Conservation (phyloP, 2,329 filamentous ascomycete species). For the Davidsoniella eucalypti region DNA sequence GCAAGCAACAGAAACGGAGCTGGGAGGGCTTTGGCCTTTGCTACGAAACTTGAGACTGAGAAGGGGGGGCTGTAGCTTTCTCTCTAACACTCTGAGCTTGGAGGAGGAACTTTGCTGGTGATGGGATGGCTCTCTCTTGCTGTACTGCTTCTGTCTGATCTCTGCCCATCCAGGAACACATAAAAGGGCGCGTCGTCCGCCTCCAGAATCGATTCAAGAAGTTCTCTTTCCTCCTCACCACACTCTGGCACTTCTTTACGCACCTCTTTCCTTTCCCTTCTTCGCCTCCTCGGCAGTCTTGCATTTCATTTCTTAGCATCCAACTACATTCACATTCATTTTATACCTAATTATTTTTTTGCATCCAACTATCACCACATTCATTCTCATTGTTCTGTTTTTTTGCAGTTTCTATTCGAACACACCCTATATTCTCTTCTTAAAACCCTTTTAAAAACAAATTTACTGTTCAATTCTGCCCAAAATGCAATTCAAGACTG, state of each 20-base stretch:
- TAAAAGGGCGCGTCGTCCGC: background rate
- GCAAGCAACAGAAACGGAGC: no score
- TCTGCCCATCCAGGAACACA: background rate
- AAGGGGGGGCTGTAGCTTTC: no score
- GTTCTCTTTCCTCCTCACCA: slow-evolving; percentile 5
- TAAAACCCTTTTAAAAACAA: background rate
- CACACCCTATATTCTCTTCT: background rate
- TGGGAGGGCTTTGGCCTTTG: no score
- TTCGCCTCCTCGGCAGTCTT: background rate
- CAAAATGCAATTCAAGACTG: slow-evolving; percentile 10
- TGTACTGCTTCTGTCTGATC: background rate
- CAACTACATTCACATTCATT: slow-evolving; percentile 1
- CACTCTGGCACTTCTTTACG: background rate
- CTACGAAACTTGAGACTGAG: no score
- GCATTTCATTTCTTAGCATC: background rate
- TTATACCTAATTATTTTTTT: background rate
- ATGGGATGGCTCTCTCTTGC: no score
- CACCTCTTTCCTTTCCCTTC: background rate
- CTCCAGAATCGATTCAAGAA: background rate
- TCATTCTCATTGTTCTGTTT: background rate
- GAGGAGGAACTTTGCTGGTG: no score
- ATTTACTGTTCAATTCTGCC: background rate
- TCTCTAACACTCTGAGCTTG: no score
- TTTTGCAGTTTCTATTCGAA: background rate
- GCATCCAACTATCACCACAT: slow-evolving; percentile 1